A percentile compares a stretch with the other conserved stretches of the same genome.
Evolutionary conservation across 495 filamentous ascomycete species (phyloP).

Genomic region (Daldinia caldariorum): DNA sequence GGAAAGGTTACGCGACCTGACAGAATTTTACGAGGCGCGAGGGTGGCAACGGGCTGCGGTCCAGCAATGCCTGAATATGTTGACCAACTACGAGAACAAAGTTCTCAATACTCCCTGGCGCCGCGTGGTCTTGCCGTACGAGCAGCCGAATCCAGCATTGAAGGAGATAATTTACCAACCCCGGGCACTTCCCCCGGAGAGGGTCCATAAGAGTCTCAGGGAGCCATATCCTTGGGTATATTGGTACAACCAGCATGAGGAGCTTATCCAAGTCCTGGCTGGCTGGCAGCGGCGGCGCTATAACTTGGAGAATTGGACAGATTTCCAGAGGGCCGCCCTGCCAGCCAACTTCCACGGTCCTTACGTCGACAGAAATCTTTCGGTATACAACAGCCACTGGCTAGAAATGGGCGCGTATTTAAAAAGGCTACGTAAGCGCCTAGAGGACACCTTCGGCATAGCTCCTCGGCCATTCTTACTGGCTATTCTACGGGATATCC

Average conservation of each 20-base stretch:
- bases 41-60: conserved; percentile 55
- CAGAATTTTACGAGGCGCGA: conserved; percentile 39
- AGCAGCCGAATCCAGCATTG: conserved; percentile 26
- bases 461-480: conserved; percentile 44
- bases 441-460: conserved; percentile 26
- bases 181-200: conserved; percentile 26
- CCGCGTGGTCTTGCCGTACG: conserved; percentile 47
- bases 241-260: conserved; percentile 24
- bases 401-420: conserved; percentile 41
- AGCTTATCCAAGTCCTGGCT: conserved; percentile 33
- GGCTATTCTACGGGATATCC: conserved; percentile 44
- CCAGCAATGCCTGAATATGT: conserved; percentile 50
- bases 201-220: conserved; percentile 20
- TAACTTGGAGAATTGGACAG: conserved; percentile 23
- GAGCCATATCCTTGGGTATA: conserved; percentile 45
- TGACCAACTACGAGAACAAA: conserved; percentile 39
- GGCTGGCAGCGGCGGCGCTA: conserved; percentile 41
- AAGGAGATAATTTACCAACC: conserved; percentile 37
- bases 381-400: conserved; percentile 45
- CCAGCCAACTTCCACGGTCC: conserved; percentile 41
- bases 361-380: conserved; percentile 32
- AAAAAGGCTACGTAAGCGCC: conserved; percentile 24
- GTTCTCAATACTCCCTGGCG: conserved; percentile 42
- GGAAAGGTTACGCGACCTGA: background rate
- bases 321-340: conserved; percentile 37